Evolutionary conservation across 2,329 filamentous ascomycete species (phyloP).

Genomic region (Rhexocercosporidium sp.): DNA sequence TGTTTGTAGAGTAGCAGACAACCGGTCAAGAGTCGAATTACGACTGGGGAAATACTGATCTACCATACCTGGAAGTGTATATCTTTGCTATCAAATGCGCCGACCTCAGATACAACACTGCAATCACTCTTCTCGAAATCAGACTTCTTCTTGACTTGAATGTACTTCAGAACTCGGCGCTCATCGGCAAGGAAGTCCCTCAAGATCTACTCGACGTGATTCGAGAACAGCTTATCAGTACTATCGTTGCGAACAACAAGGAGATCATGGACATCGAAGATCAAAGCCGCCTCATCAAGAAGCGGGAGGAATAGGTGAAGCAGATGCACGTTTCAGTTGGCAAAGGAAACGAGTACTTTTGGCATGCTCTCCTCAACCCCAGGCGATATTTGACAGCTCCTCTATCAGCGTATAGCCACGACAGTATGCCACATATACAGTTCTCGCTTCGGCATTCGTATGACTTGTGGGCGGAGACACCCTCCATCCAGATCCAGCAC

Average conservation of each 20-base stretch:
- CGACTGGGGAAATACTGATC: constrained; percentile 43
- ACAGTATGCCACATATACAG: constrained; percentile 36
- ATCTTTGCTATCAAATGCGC: constrained; percentile 21
- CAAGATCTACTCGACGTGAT: constrained; percentile 41
- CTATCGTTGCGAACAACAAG: constrained; percentile 32
- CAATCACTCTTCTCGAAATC: constrained; percentile 46
- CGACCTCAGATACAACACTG: constrained; percentile 31
- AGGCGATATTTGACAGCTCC: constrained; percentile 30
- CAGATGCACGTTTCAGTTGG: constrained; percentile 32
- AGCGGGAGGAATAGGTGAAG: constrained; percentile 37
- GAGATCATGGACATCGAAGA: constrained; percentile 29
- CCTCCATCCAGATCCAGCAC: too few relatives aligned
- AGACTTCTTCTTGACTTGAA: constrained; percentile 43
- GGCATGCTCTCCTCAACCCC: constrained; percentile 35
- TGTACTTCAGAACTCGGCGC: constrained; percentile 34
- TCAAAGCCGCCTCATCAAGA: constrained; percentile 26
- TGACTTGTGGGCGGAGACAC: constrained; percentile 38
- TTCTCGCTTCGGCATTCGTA: constrained; percentile 35
- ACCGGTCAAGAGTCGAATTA: constrained; percentile 39
- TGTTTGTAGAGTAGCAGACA: constrained; percentile 43
- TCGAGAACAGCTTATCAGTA: constrained; percentile 31
- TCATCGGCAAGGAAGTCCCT: constrained; percentile 29
- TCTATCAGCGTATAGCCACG: constrained; percentile 29
- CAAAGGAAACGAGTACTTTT: constrained; percentile 38
- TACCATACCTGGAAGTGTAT: constrained; percentile 44